These are phyloP conservation scores for Cryptococcus depauperatus DNA, from an alignment of 1,284 basidiomycete genomes.

Conservation along the genomic window DNA sequence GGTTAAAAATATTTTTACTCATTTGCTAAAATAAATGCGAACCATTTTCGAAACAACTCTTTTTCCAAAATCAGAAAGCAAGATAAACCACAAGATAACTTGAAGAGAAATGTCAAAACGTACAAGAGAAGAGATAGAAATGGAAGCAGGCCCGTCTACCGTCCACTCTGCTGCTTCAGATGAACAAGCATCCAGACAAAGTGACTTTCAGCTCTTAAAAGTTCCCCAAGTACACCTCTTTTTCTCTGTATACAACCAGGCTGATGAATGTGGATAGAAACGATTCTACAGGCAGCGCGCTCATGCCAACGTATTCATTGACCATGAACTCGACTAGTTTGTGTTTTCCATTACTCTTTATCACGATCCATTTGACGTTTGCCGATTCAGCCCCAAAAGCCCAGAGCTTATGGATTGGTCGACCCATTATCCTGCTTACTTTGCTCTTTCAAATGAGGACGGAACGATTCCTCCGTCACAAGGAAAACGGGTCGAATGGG, in stretches of 20 bases:
- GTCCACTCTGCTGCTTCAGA: conserved; percentile 1
- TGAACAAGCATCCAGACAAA: conserved; percentile 1
- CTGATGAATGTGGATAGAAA: conserved; percentile 55
- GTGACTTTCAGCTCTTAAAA: conserved; percentile 19
- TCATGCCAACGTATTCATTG: conserved; percentile 96
- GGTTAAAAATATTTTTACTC: too few relatives aligned
- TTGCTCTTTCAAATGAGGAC: conserved; percentile 26
- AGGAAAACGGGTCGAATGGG: conserved; percentile 66
- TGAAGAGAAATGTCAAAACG: conserved; percentile 37
- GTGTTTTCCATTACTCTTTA: conserved; percentile 11
- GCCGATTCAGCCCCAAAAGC: conserved; percentile 55
- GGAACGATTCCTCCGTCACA: conserved; percentile 15
- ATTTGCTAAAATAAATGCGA: too few relatives aligned
- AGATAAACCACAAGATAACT: too few relatives aligned
- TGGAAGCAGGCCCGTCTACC: conserved; percentile 14
- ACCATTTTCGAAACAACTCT: too few relatives aligned
- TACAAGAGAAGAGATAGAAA: conserved; percentile 19
- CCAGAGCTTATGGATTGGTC: conserved; percentile 78
- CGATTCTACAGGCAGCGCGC: conserved; percentile 93
- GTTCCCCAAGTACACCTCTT: conserved; percentile 26
- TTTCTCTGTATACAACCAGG: not conserved
- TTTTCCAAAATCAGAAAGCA: too few relatives aligned
- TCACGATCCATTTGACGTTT: not conserved
- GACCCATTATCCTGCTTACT: conserved; percentile 71
- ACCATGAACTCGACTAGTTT: conserved; percentile 80